Base-by-base conservation (phyloP, 2,329 filamentous ascomycete species). In the Pseudocercospora vitis region DNA sequence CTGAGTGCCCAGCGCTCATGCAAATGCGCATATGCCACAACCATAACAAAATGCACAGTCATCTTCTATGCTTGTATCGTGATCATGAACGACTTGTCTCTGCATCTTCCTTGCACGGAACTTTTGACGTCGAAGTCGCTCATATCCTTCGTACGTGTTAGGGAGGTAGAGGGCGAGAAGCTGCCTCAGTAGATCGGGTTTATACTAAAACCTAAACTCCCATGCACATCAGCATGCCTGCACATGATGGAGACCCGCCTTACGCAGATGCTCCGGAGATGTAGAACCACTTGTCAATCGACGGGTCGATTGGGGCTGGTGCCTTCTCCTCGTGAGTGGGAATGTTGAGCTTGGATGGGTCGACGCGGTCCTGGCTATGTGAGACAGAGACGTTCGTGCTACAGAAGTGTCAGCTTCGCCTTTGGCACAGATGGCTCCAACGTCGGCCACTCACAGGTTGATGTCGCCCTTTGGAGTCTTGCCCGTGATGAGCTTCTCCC, bases 251-350 rank as follows among this genome's bases (percentile, higher is more conserved):
- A 53, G 51, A 37, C 24, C 26, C 6, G 32, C 59, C 39, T 65
- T 76, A 77, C 60, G 69, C 71, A 61, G 75, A 76, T 67, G 94
- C 94, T 76, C 94, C 94, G 74, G 91, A 96, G 78, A 99, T 99
- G 85, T 97, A 99, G 88, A 99, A 99, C 94, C 94, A 99, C 86
- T 99, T 99, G 85, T 99, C 94, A 72, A 97, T 96, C 76, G 87
- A 95, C 73, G 85, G 83, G 73, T 99, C 94, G 68, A 99, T 96
- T 70, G 92, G 91, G 63, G 87, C 92, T 57, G 94, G 85, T 52
- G 82, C 73, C 55, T 95, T 80, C 70, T 95, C 86, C 83, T 96
- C 82, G 77, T 88, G 80, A 61, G 82, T 71, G 57, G 91, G 89
- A 64, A 99, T 85, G 70, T 84, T 85, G 60, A 95, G 81, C 76